Conservation (phyloP, 139 green algal genomes). For the Spirogloea muscicola region DNA sequence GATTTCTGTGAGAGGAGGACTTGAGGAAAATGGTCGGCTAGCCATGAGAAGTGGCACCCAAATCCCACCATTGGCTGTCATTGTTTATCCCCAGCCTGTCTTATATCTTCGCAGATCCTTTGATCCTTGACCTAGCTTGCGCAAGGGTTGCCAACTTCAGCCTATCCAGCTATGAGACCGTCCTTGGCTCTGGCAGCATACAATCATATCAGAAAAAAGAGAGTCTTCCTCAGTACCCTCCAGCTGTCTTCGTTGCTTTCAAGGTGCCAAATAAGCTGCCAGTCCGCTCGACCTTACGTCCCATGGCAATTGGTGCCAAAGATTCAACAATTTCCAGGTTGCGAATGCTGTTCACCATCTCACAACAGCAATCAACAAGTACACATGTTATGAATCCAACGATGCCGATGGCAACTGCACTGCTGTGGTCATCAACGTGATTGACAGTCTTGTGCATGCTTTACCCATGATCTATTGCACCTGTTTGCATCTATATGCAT, state of each 20-base stretch:
- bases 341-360: conserved; percentile 17
- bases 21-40: neutral
- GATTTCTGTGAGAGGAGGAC: neutral
- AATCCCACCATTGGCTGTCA: too few species aligned
- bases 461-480: neutral
- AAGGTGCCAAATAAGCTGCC: conserved; percentile 43
- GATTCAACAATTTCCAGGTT: conserved; percentile 37
- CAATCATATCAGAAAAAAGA: too few species aligned
- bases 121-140: too few species aligned
- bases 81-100: too few species aligned
- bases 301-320: neutral
- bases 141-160: too few species aligned
- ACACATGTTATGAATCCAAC: neutral
- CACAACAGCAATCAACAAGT: neutral
- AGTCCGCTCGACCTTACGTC: neutral
- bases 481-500: conserved; percentile 44
- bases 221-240: conserved; percentile 9
- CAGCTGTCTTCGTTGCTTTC: conserved; percentile 42
- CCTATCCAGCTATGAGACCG: too few species aligned
- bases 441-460: neutral
- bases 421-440: neutral
- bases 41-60: too few species aligned
- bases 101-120: too few species aligned
- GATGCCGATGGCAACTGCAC: neutral
- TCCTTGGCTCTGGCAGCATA: too few species aligned